A percentile compares a stretch with the other conserved stretches of the same genome.
These are phyloP conservation scores for Cercophora samala DNA, from an alignment of 495 filamentous ascomycete species.

Conservation along the genomic window DNA sequence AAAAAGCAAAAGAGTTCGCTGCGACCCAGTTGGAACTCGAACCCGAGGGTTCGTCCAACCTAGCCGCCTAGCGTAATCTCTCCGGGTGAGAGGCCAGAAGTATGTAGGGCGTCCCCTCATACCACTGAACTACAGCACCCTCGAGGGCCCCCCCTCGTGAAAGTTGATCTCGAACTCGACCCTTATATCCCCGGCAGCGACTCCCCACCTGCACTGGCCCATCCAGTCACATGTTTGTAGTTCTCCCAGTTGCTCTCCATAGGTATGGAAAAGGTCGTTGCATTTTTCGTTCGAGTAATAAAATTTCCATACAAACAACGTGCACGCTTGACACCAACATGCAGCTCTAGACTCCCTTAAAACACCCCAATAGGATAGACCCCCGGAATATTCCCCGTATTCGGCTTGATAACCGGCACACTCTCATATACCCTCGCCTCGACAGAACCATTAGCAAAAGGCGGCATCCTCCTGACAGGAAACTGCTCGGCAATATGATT, in stretches of 20 bases:
- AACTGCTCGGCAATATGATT: conserved; percentile 42
- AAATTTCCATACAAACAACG: no score
- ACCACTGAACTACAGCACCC: neutral
- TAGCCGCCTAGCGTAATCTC: neutral
- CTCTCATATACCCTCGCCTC: conserved; percentile 33
- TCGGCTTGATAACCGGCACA: conserved; percentile 45
- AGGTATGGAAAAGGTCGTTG: no score
- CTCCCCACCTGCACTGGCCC: neutral
- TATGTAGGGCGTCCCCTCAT: neutral
- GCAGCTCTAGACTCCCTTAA: neutral
- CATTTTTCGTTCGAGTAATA: no score
- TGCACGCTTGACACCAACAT: no score
- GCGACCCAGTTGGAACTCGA: neutral
- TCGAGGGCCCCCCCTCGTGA: neutral
- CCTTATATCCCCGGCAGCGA: neutral
- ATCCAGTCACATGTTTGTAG: no score
- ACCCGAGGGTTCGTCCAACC: neutral
- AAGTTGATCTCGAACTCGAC: neutral
- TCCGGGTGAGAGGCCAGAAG: neutral
- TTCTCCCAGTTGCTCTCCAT: no score
- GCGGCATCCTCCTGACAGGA: conserved; percentile 45
- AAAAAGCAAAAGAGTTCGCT: neutral
- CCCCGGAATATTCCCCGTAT: conserved; percentile 37
- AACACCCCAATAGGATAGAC: conserved; percentile 46
- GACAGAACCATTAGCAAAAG: conserved; percentile 36